Base-by-base conservation (phyloP, 2,329 filamentous ascomycete species). In the Fusarium nodosum region DNA sequence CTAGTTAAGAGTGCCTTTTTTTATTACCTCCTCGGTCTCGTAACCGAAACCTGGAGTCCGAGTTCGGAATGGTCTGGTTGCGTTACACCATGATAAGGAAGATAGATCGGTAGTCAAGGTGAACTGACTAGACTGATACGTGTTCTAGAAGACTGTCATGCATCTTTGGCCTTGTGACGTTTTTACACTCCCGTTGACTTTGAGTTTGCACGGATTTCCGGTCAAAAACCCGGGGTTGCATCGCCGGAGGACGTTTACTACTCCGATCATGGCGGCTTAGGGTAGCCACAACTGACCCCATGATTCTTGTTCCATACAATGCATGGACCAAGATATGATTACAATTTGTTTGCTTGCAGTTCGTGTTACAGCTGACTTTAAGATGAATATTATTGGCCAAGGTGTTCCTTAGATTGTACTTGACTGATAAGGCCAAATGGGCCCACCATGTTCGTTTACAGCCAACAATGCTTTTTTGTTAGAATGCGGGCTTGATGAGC, bases 11-110 rank as follows among this genome's bases (percentile, higher is more conserved):
- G 34, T 36, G n/a, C 16, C 16, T 36, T 18, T 46, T 31, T 36
- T 18, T 46, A 26, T 36, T 39, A 11, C 42, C 44, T 63, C 59
- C 56, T 66, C 64, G 61, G 62, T 31, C 30, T 55, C 45, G 47
- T 15, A 52, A 60, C 62, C 62, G 61, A 66, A 66, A 50, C 31
- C 61, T 66, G 62, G 60, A 45, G 54, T 30, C 62, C 62, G 61
- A 55, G 55, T 52, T 66, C 61, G 61, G 62, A 36, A 50, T 39
- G 36, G 28, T 16, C 39, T 59, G 16, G 24, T 45, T 39, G 26
- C 12, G 24, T 45, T 41, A 22, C 13, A 22, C 33, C 7, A 33
- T 54, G 13, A 60, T 44, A 48, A 52, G 26, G 18, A 51, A n/a
- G 20, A 11, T 28, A 20, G 24, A 8, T 22, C 30, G 28, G 47